Percentiles rank a stretch among this genome's conserved stretches.
Evolutionary conservation across 2,329 filamentous ascomycete species (phyloP).

Genomic region (Neurospora sp.): DNA sequence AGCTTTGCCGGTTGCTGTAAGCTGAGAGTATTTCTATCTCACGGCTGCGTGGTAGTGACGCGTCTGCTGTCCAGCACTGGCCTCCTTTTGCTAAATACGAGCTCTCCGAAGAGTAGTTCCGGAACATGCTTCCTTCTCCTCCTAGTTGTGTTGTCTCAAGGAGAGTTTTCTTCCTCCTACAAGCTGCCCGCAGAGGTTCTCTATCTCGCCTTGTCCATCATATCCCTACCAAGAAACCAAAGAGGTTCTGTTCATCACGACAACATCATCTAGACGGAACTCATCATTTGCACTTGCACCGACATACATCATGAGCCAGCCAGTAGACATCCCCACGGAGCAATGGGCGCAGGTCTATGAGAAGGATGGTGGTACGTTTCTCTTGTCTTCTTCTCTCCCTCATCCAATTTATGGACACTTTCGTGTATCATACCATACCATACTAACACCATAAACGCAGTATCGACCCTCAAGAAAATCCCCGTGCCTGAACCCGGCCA

Average conservation of each 20-base stretch:
- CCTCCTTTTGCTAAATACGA: neutral
- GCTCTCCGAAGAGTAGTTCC: neutral
- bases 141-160: neutral
- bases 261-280: neutral
- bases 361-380: slow-evolving; percentile 1
- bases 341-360: slow-evolving; percentile 9
- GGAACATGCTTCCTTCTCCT: neutral
- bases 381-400: neutral
- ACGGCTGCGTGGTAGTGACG: neutral
- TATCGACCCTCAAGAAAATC: slow-evolving; percentile 27
- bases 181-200: neutral
- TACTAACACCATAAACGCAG: neutral
- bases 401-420: neutral
- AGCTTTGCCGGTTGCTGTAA: neutral
- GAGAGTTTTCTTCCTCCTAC: neutral
- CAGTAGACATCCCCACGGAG: slow-evolving; percentile 6
- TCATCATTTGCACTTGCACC: neutral
- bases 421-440: neutral
- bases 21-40: neutral
- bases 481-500: slow-evolving; percentile 31
- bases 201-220: neutral
- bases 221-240: neutral
- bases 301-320: neutral
- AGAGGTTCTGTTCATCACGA: neutral
- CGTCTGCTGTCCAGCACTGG: neutral